Evolutionary conservation across 805 yeast species (phyloP).

Genomic region (Cyberlindnera xylosilytica): DNA sequence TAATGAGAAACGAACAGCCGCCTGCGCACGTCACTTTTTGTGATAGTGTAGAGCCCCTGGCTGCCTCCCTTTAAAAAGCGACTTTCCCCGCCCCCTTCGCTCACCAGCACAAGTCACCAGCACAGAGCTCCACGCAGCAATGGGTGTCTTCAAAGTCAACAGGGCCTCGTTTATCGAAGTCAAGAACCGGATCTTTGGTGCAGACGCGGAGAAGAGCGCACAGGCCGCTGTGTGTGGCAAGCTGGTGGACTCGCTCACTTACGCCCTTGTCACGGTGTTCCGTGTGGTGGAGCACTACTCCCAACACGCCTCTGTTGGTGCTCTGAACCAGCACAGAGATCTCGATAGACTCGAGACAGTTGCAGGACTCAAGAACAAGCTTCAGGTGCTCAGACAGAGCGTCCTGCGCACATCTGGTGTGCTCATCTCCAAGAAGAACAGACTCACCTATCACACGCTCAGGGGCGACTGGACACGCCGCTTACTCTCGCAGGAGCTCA

Average conservation of each 20-base stretch:
- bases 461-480: background rate
- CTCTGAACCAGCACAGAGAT: background rate
- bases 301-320: background rate
- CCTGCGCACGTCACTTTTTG: too few species aligned
- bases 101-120: too few species aligned
- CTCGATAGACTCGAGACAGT: background rate
- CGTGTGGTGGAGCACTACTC: slow-evolving; percentile 9
- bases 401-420: slow-evolving; percentile 4
- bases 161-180: slow-evolving; percentile 6
- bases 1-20: too few species aligned
- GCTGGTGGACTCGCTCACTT: slow-evolving; percentile 9
- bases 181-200: slow-evolving; percentile 9
- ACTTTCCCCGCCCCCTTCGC: too few species aligned
- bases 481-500: background rate
- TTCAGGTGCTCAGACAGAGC: slow-evolving; percentile 3
- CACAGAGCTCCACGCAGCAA: too few species aligned
- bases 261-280: slow-evolving; percentile 6
- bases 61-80: too few species aligned
- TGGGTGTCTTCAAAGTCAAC: slow-evolving; percentile 8
- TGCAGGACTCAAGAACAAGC: background rate
- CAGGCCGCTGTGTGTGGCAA: slow-evolving; percentile 2
- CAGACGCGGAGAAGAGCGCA: background rate
- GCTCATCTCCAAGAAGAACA: slow-evolving; percentile 6
- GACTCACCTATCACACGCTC: slow-evolving; percentile 2
- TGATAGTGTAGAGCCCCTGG: too few species aligned